Evolutionary conservation across 192 early-diverging fungal species (phyloP).

Genomic region (Backusella liffmaniae): DNA sequence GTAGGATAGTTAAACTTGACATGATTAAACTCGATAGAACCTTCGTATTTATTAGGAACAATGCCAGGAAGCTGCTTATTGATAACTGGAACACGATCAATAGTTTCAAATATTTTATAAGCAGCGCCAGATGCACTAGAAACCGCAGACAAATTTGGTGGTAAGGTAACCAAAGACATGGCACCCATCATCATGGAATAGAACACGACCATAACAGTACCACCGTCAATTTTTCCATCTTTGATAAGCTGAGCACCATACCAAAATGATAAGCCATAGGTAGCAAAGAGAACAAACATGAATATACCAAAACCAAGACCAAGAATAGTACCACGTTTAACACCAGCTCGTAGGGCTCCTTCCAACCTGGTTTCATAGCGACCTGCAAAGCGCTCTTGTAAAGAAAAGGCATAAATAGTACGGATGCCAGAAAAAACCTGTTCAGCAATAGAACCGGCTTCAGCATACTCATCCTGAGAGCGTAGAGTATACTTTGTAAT

Average conservation of each 20-base stretch:
- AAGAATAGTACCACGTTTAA: conserved; percentile 56
- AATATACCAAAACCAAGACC: conserved; percentile 72
- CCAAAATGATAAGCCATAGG: conserved; percentile 81
- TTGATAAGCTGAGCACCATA: conserved; percentile 66
- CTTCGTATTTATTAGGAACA: conserved; percentile 48
- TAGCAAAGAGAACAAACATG: conserved; percentile 67
- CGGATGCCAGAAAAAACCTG: conserved; percentile 80
- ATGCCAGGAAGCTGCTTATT: conserved; percentile 51
- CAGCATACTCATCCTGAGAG: conserved; percentile 68
- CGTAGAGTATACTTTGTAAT: conserved; percentile 43
- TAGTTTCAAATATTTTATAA: conserved; percentile 70
- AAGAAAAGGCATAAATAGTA: conserved; percentile 83
- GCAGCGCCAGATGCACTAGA: conserved; percentile 79
- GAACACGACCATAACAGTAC: conserved; percentile 75
- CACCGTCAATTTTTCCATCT: conserved; percentile 38
- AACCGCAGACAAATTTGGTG: conserved; percentile 71
- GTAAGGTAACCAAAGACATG: conserved; percentile 61
- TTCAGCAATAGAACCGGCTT: conserved; percentile 80
- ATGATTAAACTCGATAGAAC: conserved; percentile 71
- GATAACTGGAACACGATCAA: conserved; percentile 69
- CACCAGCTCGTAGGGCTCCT: conserved; percentile 59
- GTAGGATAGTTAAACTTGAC: conserved; percentile 86
- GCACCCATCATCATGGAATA: conserved; percentile 80
- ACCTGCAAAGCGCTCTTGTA: conserved; percentile 62
- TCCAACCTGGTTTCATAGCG: conserved; percentile 61